Base-by-base conservation (phyloP, 192 early-diverging fungal genomes). In the Linnemannia hyalina region DNA sequence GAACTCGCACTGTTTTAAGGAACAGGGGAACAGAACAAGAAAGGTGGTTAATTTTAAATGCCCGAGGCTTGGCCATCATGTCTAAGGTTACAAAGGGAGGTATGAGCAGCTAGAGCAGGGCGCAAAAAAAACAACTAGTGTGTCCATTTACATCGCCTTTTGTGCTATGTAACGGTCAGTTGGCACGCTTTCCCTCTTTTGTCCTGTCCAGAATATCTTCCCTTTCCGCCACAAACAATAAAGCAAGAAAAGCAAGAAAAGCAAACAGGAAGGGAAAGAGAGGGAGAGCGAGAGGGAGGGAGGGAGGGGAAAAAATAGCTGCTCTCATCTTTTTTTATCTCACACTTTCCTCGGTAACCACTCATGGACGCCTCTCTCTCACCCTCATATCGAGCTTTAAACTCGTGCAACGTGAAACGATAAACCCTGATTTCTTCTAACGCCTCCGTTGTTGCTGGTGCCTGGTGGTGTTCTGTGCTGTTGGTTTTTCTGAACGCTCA, bases 1-100 rank as follows among this genome's bases (percentile, higher is more conserved):
- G 82, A 95, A 94, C 87, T 95, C 92, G 79, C 94, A 94, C 82
- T 94, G 89, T 60, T 16, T 16, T 3, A 6, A 41, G 38, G 1
- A 47, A 41, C 3, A 38, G 41, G 36, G 40, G 8, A 26, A 6
- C 11, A 40, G 55, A 2, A 18, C 15, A 52, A 26, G 18, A 20
- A 22, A 35, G 3, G 29, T 13, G 22, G 49, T 35, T 47, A 36
- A 23, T 36, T 55, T 26, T 46, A 38, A 10, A 60, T 38, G 8
- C 13, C 26, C 49, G 13, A 5, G 2, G 32, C 15, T 11, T 8
- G 10, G 23, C 0, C 38, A 40, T 40, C 69, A 41, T 52, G 49
- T 35, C 35, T 18, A 70, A 70, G 7, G 4, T 41, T 20, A 35
- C 60, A 29, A 65, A 26, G 29, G n/a, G n/a, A 57, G 52, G 6